These are phyloP conservation scores for Leucocoprinus leucothites DNA, from an alignment of 768 basidiomycete genomes.

Conservation along the genomic window DNA sequence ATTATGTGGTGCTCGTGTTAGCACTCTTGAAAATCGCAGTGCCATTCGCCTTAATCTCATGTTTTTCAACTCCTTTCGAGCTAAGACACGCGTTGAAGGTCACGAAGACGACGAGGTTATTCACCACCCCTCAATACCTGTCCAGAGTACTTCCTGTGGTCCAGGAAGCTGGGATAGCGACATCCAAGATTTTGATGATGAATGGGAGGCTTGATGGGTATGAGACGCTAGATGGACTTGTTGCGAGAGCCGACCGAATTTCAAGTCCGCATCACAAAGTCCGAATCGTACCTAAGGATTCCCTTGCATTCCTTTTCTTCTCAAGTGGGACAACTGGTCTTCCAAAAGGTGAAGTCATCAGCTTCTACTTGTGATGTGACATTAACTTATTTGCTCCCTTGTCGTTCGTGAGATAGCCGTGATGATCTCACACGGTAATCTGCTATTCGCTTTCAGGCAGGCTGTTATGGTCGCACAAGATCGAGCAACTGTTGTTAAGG, in stretches of 20 bases:
- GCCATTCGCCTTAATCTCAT: conserved; percentile 32
- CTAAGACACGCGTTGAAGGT: conserved; percentile 30
- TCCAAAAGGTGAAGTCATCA: conserved; percentile 53
- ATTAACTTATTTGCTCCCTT: background rate
- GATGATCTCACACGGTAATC: conserved; percentile 66
- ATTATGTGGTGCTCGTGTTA: conserved; percentile 29
- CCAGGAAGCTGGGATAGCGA: conserved; percentile 29
- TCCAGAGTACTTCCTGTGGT: conserved; percentile 26
- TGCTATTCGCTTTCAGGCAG: conserved; percentile 43
- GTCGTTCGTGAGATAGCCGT: conserved; percentile 40
- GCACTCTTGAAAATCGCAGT: conserved; percentile 27
- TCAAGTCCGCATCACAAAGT: conserved; percentile 37
- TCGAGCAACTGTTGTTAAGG: conserved; percentile 23
- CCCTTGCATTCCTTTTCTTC: conserved; percentile 66
- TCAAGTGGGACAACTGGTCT: conserved; percentile 77
- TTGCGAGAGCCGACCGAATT: conserved; percentile 32
- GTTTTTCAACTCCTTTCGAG: conserved; percentile 33
- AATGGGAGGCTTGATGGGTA: conserved; percentile 29
- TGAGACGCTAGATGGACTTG: conserved; percentile 40
- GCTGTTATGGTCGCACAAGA: conserved; percentile 24
- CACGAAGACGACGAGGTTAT: conserved; percentile 29
- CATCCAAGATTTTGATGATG: conserved; percentile 46
- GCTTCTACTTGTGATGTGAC: background rate
- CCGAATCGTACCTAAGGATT: conserved; percentile 43
- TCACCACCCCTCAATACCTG: conserved; percentile 28